Conservation (phyloP, 2,329 filamentous ascomycete species). For the Penicillium sp. region DNA sequence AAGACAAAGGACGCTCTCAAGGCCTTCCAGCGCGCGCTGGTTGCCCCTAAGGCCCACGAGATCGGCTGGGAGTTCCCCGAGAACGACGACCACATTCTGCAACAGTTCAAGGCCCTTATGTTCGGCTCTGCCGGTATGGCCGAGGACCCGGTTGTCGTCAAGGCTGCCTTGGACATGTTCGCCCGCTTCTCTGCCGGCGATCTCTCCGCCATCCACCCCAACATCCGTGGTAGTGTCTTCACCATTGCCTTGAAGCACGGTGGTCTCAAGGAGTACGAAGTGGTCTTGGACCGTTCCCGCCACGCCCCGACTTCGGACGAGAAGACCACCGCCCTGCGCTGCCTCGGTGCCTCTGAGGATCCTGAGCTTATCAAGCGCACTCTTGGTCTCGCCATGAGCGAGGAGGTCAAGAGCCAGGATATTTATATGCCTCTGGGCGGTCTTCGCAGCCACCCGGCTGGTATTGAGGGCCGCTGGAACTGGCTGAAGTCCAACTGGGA, state of each 20-base stretch:
- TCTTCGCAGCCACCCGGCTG: constrained; percentile 71
- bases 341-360: constrained; percentile 73
- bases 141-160: constrained; percentile 74
- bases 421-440: constrained; percentile 84
- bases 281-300: constrained; percentile 71
- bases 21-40: constrained; percentile 75
- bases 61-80: constrained; percentile 86
- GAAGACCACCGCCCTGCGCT: constrained; percentile 85
- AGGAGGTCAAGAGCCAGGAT: constrained; percentile 90
- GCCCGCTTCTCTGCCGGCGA: constrained; percentile 78
- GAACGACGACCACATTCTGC: constrained; percentile 80
- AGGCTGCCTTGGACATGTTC: constrained; percentile 87
- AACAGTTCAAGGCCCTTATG: constrained; percentile 91
- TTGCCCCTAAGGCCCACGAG: constrained; percentile 76
- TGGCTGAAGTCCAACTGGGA: constrained; percentile 91
- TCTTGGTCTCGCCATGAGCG: constrained; percentile 68
- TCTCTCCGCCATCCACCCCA: constrained; percentile 79
- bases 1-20: constrained; percentile 70
- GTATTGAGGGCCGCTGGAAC: constrained; percentile 73
- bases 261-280: constrained; percentile 80
- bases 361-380: constrained; percentile 79
- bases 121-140: constrained; percentile 79
- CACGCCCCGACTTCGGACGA: constrained; percentile 76
- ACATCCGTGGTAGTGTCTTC: constrained; percentile 84
- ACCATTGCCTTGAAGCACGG: constrained; percentile 80